Percentiles rank a stretch among this genome's conserved stretches.
These are phyloP conservation scores for Physcomitrium patens DNA, from an alignment of 225 moss, liverwort and hornwort species.

Conservation along the genomic window DNA sequence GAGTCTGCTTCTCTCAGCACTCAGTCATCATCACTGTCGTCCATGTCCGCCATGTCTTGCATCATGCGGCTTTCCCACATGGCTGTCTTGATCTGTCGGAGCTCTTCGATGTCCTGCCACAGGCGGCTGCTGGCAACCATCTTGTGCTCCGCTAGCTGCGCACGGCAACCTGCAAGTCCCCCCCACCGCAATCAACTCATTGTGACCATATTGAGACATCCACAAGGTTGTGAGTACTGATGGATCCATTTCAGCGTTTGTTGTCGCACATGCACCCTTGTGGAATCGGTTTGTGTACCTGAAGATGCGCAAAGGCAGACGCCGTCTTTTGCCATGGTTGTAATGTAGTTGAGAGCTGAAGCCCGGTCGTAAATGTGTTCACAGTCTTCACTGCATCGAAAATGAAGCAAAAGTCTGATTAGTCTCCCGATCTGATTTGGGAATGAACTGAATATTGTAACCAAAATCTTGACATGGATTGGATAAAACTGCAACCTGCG, in stretches of 20 bases:
- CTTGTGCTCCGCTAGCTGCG: constrained; percentile 36
- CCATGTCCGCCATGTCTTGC: constrained; percentile 33
- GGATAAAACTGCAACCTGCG: constrained; percentile 33
- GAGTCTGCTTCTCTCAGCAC: no score
- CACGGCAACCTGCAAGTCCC: constrained; percentile 33
- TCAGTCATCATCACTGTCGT: constrained; percentile 59
- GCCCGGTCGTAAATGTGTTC: constrained; percentile 51
- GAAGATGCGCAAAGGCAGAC: constrained; percentile 42
- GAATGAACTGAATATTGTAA: background rate
- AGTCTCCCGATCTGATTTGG: no score
- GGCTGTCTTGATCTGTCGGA: constrained; percentile 42
- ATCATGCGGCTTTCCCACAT: constrained; percentile 54
- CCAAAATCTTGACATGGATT: background rate
- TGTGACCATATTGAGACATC: background rate
- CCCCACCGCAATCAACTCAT: rapidly evolving
- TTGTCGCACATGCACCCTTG: no score
- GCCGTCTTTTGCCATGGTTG: constrained; percentile 31
- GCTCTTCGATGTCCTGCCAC: constrained; percentile 58
- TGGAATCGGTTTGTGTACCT: constrained; percentile 16
- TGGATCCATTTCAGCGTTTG: no score
- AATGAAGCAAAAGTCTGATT: background rate
- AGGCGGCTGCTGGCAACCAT: constrained; percentile 36
- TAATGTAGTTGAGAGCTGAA: constrained; percentile 41
- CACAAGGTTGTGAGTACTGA: background rate
- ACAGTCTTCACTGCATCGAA: constrained; percentile 52